A percentile compares a stretch with the other conserved stretches of the same genome.
Conservation (phyloP, 306 rosid species). For the Medicago lupulina region DNA sequence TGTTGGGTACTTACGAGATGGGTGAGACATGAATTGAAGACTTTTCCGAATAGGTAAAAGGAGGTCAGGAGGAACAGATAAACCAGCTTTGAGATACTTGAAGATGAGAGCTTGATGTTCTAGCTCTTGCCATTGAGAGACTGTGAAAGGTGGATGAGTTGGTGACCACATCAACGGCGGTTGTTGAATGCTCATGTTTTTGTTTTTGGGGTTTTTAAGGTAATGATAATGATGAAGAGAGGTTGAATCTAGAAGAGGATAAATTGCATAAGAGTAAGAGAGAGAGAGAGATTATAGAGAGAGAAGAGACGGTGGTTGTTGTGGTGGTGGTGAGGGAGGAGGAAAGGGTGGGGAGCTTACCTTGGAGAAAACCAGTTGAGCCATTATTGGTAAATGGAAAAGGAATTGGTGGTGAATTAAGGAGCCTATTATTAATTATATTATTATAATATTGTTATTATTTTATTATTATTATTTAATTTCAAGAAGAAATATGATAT, state of each 20-base stretch:
- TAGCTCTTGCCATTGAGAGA: constrained; percentile 89
- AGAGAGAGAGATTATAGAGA: constrained; percentile 9
- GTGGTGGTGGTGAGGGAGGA: constrained; percentile 13
- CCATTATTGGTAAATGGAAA: constrained; percentile 36
- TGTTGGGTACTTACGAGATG: constrained; percentile 58
- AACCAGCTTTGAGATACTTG: constrained; percentile 79
- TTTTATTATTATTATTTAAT: background rate
- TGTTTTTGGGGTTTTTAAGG: background rate
- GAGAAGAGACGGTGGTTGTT: constrained; percentile 13
- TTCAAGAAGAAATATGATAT: too few relatives aligned
- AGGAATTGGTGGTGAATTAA: constrained; percentile 21
- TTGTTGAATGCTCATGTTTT: constrained; percentile 49
- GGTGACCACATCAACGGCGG: constrained; percentile 52
- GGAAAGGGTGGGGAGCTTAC: constrained; percentile 43
- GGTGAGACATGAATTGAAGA: constrained; percentile 69
- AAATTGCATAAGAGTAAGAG: constrained; percentile 20
- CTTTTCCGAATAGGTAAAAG: constrained; percentile 81
- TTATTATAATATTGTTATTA: background rate
- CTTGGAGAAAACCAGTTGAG: constrained; percentile 40
- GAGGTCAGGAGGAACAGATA: constrained; percentile 86
- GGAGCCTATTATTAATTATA: background rate
- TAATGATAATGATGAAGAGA: background rate
- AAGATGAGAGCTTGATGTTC: constrained; percentile 92
- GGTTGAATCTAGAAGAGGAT: constrained; percentile 3
- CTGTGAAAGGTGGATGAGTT: constrained; percentile 74